phyloP scores from a whole-genome alignment of 495 filamentous ascomycete genomes.

The Xylona heveae region DNA sequence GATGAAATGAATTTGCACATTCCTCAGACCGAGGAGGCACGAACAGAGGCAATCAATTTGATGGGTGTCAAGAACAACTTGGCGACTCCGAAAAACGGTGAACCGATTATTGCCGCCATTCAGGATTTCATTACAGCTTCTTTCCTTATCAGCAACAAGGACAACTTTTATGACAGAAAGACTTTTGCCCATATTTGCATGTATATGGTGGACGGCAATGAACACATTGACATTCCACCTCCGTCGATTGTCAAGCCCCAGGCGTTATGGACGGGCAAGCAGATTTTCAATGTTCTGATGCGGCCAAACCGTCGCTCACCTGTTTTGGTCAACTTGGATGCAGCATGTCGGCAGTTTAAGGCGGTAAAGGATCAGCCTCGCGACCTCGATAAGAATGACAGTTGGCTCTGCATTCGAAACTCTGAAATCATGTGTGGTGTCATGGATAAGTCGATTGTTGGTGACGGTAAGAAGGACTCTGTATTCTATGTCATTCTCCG shows the following conservation, averaged over 20 bases:
- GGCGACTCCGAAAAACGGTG: constrained; percentile 88
- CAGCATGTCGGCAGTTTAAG: constrained; percentile 70
- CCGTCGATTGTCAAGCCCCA: constrained; percentile 72
- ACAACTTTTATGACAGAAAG: constrained; percentile 73
- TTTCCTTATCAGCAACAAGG: constrained; percentile 79
- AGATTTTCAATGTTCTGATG: constrained; percentile 92
- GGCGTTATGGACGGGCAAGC: constrained; percentile 90
- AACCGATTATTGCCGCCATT: constrained; percentile 93
- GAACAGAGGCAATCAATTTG: constrained; percentile 81
- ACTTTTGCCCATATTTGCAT: constrained; percentile 75
- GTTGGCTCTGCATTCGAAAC: constrained; percentile 79
- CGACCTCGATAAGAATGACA: constrained; percentile 70
- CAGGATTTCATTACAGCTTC: constrained; percentile 97
- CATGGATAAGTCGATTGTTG: constrained; percentile 94
- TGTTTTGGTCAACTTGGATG: constrained; percentile 80
- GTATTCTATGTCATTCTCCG: constrained; percentile 91
- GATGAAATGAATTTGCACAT: constrained; percentile 99
- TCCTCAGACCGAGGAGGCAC: constrained; percentile 91
- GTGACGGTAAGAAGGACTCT: constrained; percentile 91
- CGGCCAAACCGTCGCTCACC: constrained; percentile 61
- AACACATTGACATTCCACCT: constrained; percentile 64
- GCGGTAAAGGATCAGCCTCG: constrained; percentile 26
- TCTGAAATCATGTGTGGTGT: constrained; percentile 96
- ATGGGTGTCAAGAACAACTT: constrained; percentile 98
- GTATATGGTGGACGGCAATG: constrained; percentile 76